A percentile compares a stretch with the other conserved stretches of the same genome.
Evolutionary conservation across 495 filamentous ascomycete species (phyloP).

Genomic region (Darksidea phi): DNA sequence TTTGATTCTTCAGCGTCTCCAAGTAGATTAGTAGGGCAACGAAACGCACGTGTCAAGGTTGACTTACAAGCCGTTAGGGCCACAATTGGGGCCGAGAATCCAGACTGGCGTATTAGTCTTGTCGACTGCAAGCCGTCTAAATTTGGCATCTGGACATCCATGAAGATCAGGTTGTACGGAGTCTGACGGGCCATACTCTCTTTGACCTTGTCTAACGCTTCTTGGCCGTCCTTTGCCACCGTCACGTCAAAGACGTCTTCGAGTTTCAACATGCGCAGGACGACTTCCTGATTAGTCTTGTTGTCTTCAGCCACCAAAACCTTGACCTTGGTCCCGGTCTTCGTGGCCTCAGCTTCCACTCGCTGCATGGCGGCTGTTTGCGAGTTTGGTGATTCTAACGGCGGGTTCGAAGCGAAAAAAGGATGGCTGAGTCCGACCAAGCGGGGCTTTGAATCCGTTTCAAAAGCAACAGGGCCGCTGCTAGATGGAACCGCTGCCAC

Average conservation of each 20-base stretch:
- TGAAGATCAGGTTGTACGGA: conserved; percentile 83
- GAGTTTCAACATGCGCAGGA: conserved; percentile 70
- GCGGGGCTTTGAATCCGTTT: conserved; percentile 63
- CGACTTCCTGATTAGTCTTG: conserved; percentile 90
- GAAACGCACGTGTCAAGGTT: no score
- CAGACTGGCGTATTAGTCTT: conserved; percentile 79
- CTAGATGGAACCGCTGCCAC: background rate
- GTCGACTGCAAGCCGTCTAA: conserved; percentile 87
- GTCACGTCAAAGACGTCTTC: conserved; percentile 61
- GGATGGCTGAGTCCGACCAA: conserved; percentile 81
- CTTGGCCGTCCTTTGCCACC: conserved; percentile 69
- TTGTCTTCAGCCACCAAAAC: conserved; percentile 96
- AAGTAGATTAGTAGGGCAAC: no score
- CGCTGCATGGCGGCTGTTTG: conserved; percentile 55
- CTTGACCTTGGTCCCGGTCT: conserved; percentile 61
- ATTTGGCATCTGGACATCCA: conserved; percentile 94
- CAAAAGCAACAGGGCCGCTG: conserved; percentile 39
- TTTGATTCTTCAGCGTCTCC: conserved; percentile 90
- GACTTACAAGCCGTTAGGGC: conserved; percentile 58
- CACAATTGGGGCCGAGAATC: conserved; percentile 86
- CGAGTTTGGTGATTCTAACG: conserved; percentile 45
- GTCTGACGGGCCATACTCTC: conserved; percentile 69
- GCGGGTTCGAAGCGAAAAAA: conserved; percentile 68
- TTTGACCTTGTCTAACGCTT: conserved; percentile 83
- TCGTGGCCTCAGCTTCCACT: conserved; percentile 47